phyloP scores from a whole-genome alignment of 352 stramenopile species.

The Phytophthora tentaculata region DNA sequence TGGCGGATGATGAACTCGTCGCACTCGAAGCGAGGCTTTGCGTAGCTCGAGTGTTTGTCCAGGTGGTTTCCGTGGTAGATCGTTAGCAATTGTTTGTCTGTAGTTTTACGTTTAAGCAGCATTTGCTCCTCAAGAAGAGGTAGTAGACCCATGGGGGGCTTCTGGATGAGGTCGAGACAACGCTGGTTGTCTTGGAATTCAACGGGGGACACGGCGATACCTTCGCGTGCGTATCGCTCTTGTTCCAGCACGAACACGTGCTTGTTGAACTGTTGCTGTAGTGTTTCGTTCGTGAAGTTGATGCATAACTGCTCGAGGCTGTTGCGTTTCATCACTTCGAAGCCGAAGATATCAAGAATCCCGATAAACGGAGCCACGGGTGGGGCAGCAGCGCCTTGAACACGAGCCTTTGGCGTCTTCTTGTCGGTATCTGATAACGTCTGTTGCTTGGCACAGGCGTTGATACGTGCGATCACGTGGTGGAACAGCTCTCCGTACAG shows the following conservation, averaged over 20 bases:
- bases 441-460: constrained; percentile 70
- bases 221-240: constrained; percentile 78
- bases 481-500: constrained; percentile 85
- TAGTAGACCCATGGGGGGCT: constrained; percentile 76
- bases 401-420: constrained; percentile 29
- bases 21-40: constrained; percentile 80
- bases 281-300: constrained; percentile 92
- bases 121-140: constrained; percentile 90
- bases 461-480: constrained; percentile 79
- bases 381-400: constrained; percentile 9
- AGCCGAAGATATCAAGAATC: constrained; percentile 93
- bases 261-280: constrained; percentile 92
- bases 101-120: constrained; percentile 86
- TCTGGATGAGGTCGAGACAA: constrained; percentile 85
- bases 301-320: constrained; percentile 92
- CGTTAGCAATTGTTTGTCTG: constrained; percentile 82
- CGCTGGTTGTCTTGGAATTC: constrained; percentile 88
- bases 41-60: constrained; percentile 74
- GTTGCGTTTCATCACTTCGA: constrained; percentile 90
- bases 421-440: constrained; percentile 39
- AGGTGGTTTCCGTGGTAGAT: constrained; percentile 84
- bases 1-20: constrained; percentile 89
- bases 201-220: constrained; percentile 74
- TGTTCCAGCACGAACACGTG: constrained; percentile 89
- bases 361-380: constrained; percentile 66